phyloP scores from a whole-genome alignment of 1,139 yeast species.

The Saccharomyces hybrid region DNA sequence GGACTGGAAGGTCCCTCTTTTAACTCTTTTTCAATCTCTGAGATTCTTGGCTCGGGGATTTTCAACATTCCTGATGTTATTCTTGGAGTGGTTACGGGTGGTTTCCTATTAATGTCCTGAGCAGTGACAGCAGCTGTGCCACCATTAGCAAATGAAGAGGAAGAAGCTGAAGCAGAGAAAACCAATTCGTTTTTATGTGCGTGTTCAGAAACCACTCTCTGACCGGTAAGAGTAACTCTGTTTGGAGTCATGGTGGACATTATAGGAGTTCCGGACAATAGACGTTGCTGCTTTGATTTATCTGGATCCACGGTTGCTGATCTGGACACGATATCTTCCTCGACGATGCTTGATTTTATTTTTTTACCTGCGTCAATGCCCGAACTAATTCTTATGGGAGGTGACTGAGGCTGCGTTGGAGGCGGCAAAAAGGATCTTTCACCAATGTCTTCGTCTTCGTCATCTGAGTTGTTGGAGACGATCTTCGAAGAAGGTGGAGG shows the following conservation, averaged over 20 bases:
- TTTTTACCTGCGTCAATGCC: slow-evolving; percentile 27
- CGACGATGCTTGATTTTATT: slow-evolving; percentile 16
- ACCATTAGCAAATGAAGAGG: slow-evolving; percentile 8
- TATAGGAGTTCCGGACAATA: slow-evolving; percentile 28
- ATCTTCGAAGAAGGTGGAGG: slow-evolving; percentile 23
- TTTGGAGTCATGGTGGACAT: slow-evolving; percentile 29
- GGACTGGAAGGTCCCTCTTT: slow-evolving; percentile 33
- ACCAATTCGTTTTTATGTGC: slow-evolving; percentile 3
- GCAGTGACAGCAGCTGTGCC: not conserved
- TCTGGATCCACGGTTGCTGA: slow-evolving; percentile 34
- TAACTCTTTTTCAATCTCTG: slow-evolving; percentile 34
- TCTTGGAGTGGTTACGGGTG: slow-evolving; percentile 31
- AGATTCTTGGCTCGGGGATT: slow-evolving; percentile 37
- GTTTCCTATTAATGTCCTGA: not conserved
- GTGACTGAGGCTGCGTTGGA: slow-evolving; percentile 33
- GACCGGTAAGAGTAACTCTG: slow-evolving; percentile 29
- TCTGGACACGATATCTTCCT: slow-evolving; percentile 31
- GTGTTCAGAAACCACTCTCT: slow-evolving; percentile 28
- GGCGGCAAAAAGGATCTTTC: slow-evolving; percentile 33
- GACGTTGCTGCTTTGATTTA: slow-evolving; percentile 30
- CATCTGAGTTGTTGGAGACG: slow-evolving; percentile 25
- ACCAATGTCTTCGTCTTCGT: slow-evolving; percentile 19
- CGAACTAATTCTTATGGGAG: slow-evolving; percentile 33
- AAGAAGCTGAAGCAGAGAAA: slow-evolving; percentile 6
- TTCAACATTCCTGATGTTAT: slow-evolving; percentile 64